Percentiles rank a stretch among this genome's conserved stretches.
phyloP scores from a whole-genome alignment of 805 yeast genomes.

The Ogataea paradorogensis region DNA sequence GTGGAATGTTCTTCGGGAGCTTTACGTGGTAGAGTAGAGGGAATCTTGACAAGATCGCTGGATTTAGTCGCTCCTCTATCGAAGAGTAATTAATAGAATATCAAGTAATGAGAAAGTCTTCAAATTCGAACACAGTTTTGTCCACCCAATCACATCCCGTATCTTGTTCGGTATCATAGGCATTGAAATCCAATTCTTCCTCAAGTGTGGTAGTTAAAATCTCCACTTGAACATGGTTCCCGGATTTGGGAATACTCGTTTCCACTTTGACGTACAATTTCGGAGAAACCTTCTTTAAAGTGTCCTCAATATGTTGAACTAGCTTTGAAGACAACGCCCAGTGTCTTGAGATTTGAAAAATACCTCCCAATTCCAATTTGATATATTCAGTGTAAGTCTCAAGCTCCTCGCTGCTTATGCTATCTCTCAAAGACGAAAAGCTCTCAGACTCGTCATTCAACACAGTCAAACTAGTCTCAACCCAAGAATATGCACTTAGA shows the following conservation, averaged over 20 bases:
- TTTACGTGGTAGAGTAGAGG: conserved; percentile 76
- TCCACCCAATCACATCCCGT: conserved; percentile 62
- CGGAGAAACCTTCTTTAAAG: conserved; percentile 42
- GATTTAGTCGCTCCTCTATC: conserved; percentile 83
- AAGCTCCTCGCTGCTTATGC: conserved; percentile 36
- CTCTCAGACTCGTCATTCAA: background rate
- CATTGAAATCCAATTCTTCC: conserved; percentile 29
- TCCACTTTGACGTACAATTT: conserved; percentile 38
- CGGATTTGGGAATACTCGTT: conserved; percentile 27
- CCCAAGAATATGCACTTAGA: conserved; percentile 52
- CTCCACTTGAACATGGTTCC: conserved; percentile 10
- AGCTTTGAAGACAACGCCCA: conserved; percentile 50
- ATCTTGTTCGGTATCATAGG: conserved; percentile 33
- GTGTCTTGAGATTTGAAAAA: conserved; percentile 47
- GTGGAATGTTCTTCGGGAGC: conserved; percentile 75
- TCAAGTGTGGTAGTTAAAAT: conserved; percentile 2
- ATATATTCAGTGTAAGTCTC: conserved; percentile 46
- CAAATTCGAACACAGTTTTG: conserved; percentile 42
- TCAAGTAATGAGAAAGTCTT: conserved; percentile 24
- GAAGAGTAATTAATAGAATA: conserved; percentile 19
- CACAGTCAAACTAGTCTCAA: conserved; percentile 35
- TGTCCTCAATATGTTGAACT: conserved; percentile 45
- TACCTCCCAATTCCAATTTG: conserved; percentile 47
- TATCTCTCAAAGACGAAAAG: conserved; percentile 22
- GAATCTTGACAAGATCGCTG: conserved; percentile 72